phyloP scores from a whole-genome alignment of 345 rosid species.

The Syzygium aromaticum region DNA sequence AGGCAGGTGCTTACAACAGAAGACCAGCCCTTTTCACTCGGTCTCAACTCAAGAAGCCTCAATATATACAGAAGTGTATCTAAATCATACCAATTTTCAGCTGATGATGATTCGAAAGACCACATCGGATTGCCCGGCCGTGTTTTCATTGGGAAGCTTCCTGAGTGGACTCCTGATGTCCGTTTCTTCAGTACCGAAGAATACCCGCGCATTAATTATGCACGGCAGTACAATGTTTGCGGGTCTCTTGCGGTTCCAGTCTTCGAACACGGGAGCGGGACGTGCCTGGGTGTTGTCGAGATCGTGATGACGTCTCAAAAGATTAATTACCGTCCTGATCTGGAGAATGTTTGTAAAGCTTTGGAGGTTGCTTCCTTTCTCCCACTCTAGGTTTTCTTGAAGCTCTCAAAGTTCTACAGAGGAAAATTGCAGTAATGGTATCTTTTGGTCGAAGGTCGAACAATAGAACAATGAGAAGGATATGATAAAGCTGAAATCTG shows the following conservation, averaged over 20 bases:
- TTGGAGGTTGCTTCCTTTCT: slow-evolving; percentile 51
- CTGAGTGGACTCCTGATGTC: slow-evolving; percentile 98
- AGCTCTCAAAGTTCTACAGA: not conserved
- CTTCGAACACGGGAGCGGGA: slow-evolving; percentile 59
- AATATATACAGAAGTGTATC: slow-evolving; percentile 58
- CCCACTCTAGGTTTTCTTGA: not conserved
- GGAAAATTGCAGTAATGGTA: not conserved
- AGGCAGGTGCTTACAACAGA: slow-evolving; percentile 61
- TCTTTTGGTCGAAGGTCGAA: not conserved
- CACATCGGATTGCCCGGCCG: slow-evolving; percentile 75
- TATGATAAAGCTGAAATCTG: not conserved
- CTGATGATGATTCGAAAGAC: slow-evolving; percentile 58
- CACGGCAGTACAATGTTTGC: slow-evolving; percentile 47
- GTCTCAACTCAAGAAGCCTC: slow-evolving; percentile 42
- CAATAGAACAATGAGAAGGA: not conserved
- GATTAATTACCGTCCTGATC: slow-evolving; percentile 55
- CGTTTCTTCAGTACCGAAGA: slow-evolving; percentile 63
- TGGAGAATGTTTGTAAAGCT: slow-evolving; percentile 75
- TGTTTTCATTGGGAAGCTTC: slow-evolving; percentile 60
- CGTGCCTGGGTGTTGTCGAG: slow-evolving; percentile 86
- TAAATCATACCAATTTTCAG: slow-evolving; percentile 46
- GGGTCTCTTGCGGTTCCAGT: slow-evolving; percentile 90
- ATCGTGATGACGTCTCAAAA: slow-evolving; percentile 57
- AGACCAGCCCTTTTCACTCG: slow-evolving; percentile 60
- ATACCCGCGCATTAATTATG: slow-evolving; percentile 62